Percentiles rank a stretch among this genome's conserved stretches.
These are phyloP conservation scores for Trichothecium sympodiale DNA, from an alignment of 2,329 filamentous ascomycete species.

Conservation along the genomic window DNA sequence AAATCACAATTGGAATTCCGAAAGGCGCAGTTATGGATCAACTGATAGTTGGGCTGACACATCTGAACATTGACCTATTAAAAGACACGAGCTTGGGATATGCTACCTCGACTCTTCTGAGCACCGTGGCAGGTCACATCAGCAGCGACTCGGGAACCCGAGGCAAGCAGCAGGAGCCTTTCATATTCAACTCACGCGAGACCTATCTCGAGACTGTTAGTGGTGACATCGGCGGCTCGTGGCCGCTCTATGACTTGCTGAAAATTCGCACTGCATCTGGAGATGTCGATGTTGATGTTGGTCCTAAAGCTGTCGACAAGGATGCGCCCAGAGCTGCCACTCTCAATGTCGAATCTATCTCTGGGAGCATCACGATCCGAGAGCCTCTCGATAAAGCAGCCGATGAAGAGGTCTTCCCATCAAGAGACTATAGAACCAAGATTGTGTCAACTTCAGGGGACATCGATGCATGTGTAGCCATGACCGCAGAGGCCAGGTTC, in stretches of 20 bases:
- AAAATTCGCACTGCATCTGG: slow-evolving; percentile 33
- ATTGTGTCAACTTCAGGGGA: slow-evolving; percentile 32
- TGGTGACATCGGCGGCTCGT: slow-evolving; percentile 33
- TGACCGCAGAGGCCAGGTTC: slow-evolving; percentile 23
- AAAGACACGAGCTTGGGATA: slow-evolving; percentile 27
- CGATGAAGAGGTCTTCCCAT: slow-evolving; percentile 21
- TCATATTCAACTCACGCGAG: slow-evolving; percentile 29
- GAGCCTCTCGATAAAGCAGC: slow-evolving; percentile 24
- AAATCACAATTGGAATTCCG: slow-evolving; percentile 35
- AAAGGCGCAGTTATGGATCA: slow-evolving; percentile 22
- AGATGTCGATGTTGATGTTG: slow-evolving; percentile 26
- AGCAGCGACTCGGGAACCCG: slow-evolving; percentile 17
- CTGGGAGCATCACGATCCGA: slow-evolving; percentile 28
- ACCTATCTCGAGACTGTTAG: slow-evolving; percentile 31
- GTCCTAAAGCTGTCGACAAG: slow-evolving; percentile 25
- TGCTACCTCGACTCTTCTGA: slow-evolving; percentile 16
- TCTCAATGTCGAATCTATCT: slow-evolving; percentile 29
- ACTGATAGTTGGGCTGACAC: slow-evolving; percentile 23
- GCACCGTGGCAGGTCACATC: slow-evolving; percentile 27
- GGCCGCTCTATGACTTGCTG: slow-evolving; percentile 39
- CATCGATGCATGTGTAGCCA: slow-evolving; percentile 28
- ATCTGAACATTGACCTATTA: slow-evolving; percentile 28
- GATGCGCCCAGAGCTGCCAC: slow-evolving; percentile 24
- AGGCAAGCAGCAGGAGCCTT: slow-evolving; percentile 18
- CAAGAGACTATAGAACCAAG: slow-evolving; percentile 34